These are phyloP conservation scores for Pleurotus djamor DNA, from an alignment of 768 basidiomycete species.

Conservation along the genomic window DNA sequence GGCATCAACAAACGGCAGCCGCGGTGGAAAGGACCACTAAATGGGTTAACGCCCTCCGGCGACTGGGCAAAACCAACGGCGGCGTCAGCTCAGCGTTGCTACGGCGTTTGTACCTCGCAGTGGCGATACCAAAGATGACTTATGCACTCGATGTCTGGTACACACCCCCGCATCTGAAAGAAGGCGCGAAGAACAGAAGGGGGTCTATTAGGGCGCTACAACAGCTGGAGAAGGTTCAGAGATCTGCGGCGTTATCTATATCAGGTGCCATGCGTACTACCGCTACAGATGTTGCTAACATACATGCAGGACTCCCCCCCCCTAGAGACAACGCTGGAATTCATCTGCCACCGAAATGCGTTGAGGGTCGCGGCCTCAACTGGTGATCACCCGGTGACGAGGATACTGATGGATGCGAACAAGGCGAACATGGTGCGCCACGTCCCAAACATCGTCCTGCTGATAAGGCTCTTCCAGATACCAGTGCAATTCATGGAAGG, in stretches of 20 bases:
- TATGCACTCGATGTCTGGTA: conserved; percentile 1
- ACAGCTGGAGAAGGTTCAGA: conserved; percentile 9
- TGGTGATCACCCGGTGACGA: not conserved
- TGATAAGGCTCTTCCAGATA: too few species aligned
- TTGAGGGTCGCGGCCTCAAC: not conserved
- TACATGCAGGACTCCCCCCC: conserved; percentile 16
- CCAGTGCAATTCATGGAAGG: too few species aligned
- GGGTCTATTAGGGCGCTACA: not conserved
- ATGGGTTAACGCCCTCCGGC: conserved; percentile 11
- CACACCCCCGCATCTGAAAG: not conserved
- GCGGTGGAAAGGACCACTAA: conserved; percentile 14
- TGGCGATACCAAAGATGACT: not conserved
- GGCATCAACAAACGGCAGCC: conserved; percentile 18
- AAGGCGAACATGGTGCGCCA: not conserved
- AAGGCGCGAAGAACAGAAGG: not conserved
- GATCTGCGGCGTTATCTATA: conserved; percentile 8
- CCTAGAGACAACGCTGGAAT: conserved; percentile 2
- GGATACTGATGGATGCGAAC: not conserved
- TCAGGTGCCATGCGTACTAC: conserved; percentile 26
- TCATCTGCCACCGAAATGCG: conserved; percentile 7
- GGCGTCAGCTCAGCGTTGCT: conserved; percentile 3
- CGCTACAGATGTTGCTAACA: conserved; percentile 14
- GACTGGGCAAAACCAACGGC: conserved; percentile 5
- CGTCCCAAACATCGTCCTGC: not conserved
- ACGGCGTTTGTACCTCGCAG: not conserved